Evolutionary conservation across 441 rosid species (phyloP).

Genomic region (Jatropha podagrica): DNA sequence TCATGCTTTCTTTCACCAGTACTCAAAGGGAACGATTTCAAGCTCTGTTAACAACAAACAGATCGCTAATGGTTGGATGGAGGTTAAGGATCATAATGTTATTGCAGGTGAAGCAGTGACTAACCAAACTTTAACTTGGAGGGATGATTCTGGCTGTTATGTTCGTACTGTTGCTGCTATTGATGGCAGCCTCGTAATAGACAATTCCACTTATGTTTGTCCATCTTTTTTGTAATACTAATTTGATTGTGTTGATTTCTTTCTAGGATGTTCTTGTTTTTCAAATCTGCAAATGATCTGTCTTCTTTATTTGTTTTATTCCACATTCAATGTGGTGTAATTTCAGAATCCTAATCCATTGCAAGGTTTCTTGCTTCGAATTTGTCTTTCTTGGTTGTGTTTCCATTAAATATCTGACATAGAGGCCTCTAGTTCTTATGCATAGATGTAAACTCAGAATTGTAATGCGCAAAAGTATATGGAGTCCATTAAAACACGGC

Average conservation of each 20-base stretch:
- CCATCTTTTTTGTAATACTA: constrained; percentile 29
- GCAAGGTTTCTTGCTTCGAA: background rate
- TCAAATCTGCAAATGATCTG: constrained; percentile 13
- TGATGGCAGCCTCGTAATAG: constrained; percentile 43
- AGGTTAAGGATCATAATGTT: constrained; percentile 65
- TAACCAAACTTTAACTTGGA: constrained; percentile 42
- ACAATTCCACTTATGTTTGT: constrained; percentile 47
- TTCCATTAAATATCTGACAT: background rate
- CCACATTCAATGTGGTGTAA: background rate
- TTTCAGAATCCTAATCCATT: background rate
- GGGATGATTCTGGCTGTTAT: constrained; percentile 52
- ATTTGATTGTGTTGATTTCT: background rate
- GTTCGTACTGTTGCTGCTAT: constrained; percentile 38
- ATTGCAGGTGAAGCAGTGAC: constrained; percentile 54
- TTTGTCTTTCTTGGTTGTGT: background rate
- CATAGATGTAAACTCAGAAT: background rate
- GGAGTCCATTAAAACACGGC: background rate
- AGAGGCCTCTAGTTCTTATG: background rate
- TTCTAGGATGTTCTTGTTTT: background rate
- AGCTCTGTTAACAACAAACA: constrained; percentile 42
- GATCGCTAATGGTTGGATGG: constrained; percentile 69
- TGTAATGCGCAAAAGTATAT: no score
- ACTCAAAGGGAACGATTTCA: constrained; percentile 28
- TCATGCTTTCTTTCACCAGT: constrained; percentile 42
- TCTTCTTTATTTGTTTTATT: background rate